These are phyloP conservation scores for Primulina tabacum DNA, from an alignment of 257 asterid genomes.

Conservation along the genomic window DNA sequence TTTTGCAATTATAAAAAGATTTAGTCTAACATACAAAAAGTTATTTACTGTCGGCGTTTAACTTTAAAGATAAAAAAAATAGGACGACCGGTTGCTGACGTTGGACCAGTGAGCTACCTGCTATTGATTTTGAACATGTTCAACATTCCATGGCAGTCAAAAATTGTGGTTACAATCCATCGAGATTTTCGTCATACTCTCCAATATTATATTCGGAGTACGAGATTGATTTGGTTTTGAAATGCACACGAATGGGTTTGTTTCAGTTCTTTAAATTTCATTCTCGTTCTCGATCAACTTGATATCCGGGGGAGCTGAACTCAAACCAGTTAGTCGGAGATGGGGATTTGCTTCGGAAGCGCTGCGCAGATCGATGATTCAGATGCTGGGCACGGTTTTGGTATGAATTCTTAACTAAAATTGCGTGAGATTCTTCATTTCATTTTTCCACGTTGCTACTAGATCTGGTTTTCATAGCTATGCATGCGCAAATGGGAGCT, in stretches of 20 bases:
- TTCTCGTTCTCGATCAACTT: neutral
- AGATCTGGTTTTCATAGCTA: neutral
- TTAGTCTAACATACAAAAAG: too few species aligned
- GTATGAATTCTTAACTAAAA: slow-evolving; percentile 16
- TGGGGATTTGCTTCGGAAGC: slow-evolving; percentile 36
- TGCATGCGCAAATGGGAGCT: too few species aligned
- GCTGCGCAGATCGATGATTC: slow-evolving; percentile 21
- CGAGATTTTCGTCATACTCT: neutral
- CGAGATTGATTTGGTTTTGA: neutral
- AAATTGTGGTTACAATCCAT: neutral
- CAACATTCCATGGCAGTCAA: neutral
- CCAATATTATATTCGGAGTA: neutral
- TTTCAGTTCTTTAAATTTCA: neutral
- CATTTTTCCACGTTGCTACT: neutral
- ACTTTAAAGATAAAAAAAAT: too few species aligned
- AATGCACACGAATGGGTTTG: neutral
- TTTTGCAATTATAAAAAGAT: too few species aligned
- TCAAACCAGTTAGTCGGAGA: neutral
- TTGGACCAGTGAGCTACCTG: neutral
- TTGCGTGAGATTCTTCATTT: slow-evolving; percentile 5
- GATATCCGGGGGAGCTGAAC: too few species aligned
- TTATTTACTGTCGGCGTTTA: too few species aligned
- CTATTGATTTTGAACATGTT: neutral
- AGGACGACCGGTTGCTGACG: neutral
- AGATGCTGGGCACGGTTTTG: slow-evolving; percentile 24